phyloP scores from a whole-genome alignment of 768 basidiomycete species.

The Psilocybe sp. region DNA sequence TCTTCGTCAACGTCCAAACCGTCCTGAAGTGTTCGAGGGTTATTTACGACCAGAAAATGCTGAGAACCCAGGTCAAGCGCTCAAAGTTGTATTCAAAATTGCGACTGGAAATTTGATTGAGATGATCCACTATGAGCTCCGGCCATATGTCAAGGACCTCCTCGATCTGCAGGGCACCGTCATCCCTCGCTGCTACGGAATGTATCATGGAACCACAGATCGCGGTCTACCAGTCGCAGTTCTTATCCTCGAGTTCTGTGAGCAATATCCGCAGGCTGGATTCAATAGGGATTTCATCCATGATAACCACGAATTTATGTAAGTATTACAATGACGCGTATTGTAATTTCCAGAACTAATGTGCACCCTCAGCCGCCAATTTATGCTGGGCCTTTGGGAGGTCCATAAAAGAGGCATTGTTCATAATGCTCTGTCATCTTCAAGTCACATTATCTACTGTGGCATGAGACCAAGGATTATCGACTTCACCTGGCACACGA shows the following conservation, averaged over 20 bases:
- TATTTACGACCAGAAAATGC: too few species aligned
- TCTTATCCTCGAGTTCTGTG: conserved; percentile 38
- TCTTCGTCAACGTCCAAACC: too few species aligned
- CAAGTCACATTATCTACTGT: not conserved
- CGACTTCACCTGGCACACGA: conserved; percentile 20
- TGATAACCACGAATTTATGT: conserved; percentile 20
- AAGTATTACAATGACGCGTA: conserved; percentile 2
- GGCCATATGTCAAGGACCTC: conserved; percentile 31
- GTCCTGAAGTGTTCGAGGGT: too few species aligned
- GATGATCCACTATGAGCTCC: conserved; percentile 28
- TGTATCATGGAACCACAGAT: conserved; percentile 26
- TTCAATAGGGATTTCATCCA: conserved; percentile 3
- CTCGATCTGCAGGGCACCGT: conserved; percentile 31
- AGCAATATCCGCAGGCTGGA: conserved; percentile 1
- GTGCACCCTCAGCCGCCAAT: conserved; percentile 22
- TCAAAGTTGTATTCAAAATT: too few species aligned
- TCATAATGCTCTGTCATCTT: conserved; percentile 16
- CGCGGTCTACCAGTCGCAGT: conserved; percentile 24
- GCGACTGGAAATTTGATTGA: conserved; percentile 7
- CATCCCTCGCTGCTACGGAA: conserved; percentile 37
- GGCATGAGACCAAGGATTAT: not conserved
- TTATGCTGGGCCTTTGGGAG: conserved; percentile 28
- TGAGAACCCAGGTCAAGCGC: too few species aligned
- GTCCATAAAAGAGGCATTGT: conserved; percentile 34
- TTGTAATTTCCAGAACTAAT: not conserved